Conservation (phyloP, 768 basidiomycete genomes). For the Leucosporidium yakuticum region DNA sequence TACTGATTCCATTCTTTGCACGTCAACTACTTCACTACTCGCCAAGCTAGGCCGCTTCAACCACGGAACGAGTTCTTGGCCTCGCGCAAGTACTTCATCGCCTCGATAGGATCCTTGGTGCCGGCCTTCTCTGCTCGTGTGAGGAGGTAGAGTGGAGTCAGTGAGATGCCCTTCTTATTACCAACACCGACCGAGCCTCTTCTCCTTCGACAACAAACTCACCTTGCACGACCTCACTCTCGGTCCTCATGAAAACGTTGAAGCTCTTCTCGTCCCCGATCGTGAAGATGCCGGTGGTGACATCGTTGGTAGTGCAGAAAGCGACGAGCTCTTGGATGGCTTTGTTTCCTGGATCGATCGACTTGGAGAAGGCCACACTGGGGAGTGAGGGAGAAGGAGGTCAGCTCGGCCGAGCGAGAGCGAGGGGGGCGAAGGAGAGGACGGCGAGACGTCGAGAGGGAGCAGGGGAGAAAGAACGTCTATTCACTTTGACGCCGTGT, state of each 20-base stretch:
- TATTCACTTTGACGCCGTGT: conserved; percentile 52
- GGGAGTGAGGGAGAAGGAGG: not conserved
- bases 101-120: conserved; percentile 50
- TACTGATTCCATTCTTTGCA: too few species aligned
- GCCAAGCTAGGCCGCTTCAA: too few species aligned
- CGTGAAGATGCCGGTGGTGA: conserved; percentile 74
- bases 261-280: conserved; percentile 89
- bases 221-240: conserved; percentile 59
- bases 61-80: conserved; percentile 50
- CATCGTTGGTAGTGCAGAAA: conserved; percentile 55
- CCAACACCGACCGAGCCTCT: not conserved
- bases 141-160: not conserved
- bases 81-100: conserved; percentile 70
- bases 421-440: conserved; percentile 40
- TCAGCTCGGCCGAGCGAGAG: conserved; percentile 26
- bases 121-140: conserved; percentile 45
- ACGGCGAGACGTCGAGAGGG: not conserved
- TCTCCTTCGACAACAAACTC: conserved; percentile 37
- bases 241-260: conserved; percentile 90
- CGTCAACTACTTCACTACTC: too few species aligned
- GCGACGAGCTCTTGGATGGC: conserved; percentile 57
- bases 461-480: too few species aligned
- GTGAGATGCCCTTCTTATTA: not conserved
- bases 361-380: conserved; percentile 27
- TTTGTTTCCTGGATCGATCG: conserved; percentile 50